Base-by-base conservation (phyloP, 495 filamentous ascomycete species). In the Aspergillus diversus region DNA sequence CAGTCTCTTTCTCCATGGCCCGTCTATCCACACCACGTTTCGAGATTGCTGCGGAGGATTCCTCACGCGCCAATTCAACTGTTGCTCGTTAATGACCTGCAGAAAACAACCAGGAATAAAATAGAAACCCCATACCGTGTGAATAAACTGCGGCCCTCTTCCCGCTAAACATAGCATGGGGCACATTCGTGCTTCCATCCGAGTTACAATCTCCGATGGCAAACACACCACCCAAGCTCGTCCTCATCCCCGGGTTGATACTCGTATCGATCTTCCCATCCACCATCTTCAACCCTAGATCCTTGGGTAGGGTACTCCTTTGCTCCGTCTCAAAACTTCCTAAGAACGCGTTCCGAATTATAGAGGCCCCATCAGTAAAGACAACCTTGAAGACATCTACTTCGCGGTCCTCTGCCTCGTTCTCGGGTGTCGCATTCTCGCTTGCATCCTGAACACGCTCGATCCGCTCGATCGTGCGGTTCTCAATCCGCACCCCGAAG, bases 141-240 rank as follows among this genome's bases (percentile, higher is more conserved):
- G 83, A 49, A 55, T 71, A 85, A 16, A 86, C 85, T 5, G 80
- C 83, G 7, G 84, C 79, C 47, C 81, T 69, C 77, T 86, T 87
- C 2, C 81, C 84, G 33, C 74, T 81, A 63, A 76, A 87, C 73
- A 87, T 79, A 2, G 85, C 85, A 60, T 87, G 85, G 0, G 84
- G 84, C 16, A 87, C 84, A 58, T 86, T 87, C 11, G 84, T 86
- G 42, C 77, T 76, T 33, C 80, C 81, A 39, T 87, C 85, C 11
- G 75, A 76, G 64, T 87, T 87, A 9, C 79, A 78, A 65, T 87
- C 84, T 1, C 84, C 84, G 16, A 87, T 70, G 1, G 80, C 84
- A 64, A 80, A 87, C 13, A 87, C 80, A 8, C 83, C 81, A 0
- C 70, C 60, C 37, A 81, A 54, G 35, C 77, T 86, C 3, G 83